Evolutionary conservation across 257 asterid genomes (phyloP).

Genomic region (Mentha longifolia): DNA sequence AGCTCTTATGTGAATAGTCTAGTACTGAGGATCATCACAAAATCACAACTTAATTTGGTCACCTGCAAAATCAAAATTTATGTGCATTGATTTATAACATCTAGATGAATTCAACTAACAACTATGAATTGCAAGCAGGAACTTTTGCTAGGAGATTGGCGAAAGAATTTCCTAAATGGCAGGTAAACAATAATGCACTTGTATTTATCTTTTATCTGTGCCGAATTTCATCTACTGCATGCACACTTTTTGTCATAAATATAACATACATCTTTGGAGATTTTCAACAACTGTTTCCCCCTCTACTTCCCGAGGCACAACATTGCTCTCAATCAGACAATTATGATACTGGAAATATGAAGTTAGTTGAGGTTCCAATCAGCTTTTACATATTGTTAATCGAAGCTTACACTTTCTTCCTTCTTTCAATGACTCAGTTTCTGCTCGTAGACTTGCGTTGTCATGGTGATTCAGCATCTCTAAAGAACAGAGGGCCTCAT

Average conservation of each 20-base stretch:
- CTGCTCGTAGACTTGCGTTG: slow-evolving; percentile 97
- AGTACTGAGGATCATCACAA: neutral
- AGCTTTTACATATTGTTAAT: slow-evolving; percentile 8
- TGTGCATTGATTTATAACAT: slow-evolving; percentile 19
- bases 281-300: slow-evolving; percentile 21
- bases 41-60: neutral
- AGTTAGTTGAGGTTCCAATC: slow-evolving; percentile 16
- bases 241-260: neutral
- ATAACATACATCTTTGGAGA: neutral
- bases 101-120: slow-evolving; percentile 15
- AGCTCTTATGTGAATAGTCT: neutral
- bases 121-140: slow-evolving; percentile 54
- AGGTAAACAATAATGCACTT: slow-evolving; percentile 50
- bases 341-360: neutral
- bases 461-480: slow-evolving; percentile 94
- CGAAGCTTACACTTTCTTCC: slow-evolving; percentile 40
- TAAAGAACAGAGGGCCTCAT: slow-evolving; percentile 81
- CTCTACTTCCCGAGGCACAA: slow-evolving; percentile 4
- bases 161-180: slow-evolving; percentile 95
- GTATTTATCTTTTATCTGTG: slow-evolving; percentile 11
- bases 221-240: neutral
- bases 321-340: neutral
- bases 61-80: slow-evolving; percentile 11
- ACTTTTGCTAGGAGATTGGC: slow-evolving; percentile 93
- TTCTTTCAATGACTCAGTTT: slow-evolving; percentile 66